Evolutionary conservation across 1,284 basidiomycete species (phyloP).

Genomic region (Peniophora sp.): DNA sequence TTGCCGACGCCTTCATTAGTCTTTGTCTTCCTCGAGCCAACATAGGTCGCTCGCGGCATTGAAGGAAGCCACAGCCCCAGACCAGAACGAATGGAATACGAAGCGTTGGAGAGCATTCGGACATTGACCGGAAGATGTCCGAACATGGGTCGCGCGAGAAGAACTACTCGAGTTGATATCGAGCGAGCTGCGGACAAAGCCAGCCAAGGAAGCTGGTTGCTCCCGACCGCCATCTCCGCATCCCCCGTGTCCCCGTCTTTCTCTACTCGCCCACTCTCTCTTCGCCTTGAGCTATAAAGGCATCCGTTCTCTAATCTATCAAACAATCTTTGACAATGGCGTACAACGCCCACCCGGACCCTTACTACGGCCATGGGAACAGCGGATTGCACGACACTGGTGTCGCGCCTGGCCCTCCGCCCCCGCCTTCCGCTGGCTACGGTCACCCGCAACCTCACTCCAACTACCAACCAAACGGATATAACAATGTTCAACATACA

Average conservation of each 20-base stretch:
- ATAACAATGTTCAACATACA: constrained; percentile 3
- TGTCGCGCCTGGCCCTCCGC: constrained; percentile 13
- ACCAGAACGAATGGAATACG: no score
- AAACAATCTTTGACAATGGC: constrained; percentile 9
- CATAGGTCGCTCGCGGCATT: no score
- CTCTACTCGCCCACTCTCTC: neutral
- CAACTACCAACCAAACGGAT: no score
- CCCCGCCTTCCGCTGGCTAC: constrained; percentile 6
- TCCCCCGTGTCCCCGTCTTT: neutral
- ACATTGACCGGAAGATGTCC: no score
- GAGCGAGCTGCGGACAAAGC: no score
- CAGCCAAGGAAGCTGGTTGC: neutral
- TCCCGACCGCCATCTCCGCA: neutral
- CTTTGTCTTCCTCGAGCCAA: no score
- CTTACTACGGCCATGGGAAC: constrained; percentile 10
- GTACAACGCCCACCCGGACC: constrained; percentile 12
- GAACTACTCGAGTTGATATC: no score
- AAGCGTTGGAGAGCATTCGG: no score
- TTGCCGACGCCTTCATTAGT: no score
- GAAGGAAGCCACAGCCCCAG: no score
- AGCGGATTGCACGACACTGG: constrained; percentile 4
- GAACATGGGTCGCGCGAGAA: no score
- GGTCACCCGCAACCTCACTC: no score
- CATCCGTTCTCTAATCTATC: neutral
- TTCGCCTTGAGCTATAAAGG: neutral